Conservation (phyloP, 2,329 filamentous ascomycete genomes). For the Calonectria montana region DNA sequence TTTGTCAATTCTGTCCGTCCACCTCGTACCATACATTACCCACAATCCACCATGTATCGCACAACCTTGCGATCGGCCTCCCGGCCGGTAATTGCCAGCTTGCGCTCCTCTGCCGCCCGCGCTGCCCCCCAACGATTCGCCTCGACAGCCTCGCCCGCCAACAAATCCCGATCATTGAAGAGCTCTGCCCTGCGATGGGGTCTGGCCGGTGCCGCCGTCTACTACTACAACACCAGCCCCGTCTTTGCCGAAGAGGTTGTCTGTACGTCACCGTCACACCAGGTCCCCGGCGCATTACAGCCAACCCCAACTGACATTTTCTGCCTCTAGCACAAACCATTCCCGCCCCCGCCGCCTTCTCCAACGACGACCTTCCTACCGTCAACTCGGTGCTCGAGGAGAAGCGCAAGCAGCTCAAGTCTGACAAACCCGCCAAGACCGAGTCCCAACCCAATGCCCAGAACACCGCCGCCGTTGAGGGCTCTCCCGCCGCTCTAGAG, state of each 20-base stretch:
- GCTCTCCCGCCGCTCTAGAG: constrained; percentile 70
- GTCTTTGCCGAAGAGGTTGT: constrained; percentile 86
- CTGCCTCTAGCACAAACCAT: constrained; percentile 41
- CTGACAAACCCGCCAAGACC: constrained; percentile 39
- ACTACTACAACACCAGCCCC: constrained; percentile 93
- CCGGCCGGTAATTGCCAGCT: constrained; percentile 54
- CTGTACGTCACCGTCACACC: constrained; percentile 67
- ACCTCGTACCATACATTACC: neutral
- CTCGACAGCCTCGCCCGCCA: constrained; percentile 64
- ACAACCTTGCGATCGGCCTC: constrained; percentile 61
- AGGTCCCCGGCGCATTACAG: neutral
- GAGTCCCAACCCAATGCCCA: constrained; percentile 44
- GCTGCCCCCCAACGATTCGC: constrained; percentile 61
- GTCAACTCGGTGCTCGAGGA: constrained; percentile 75
- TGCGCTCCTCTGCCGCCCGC: constrained; percentile 54
- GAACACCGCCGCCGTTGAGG: constrained; percentile 39
- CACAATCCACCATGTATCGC: constrained; percentile 60
- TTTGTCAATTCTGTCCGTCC: neutral
- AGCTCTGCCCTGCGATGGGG: constrained; percentile 79
- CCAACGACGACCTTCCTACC: constrained; percentile 69
- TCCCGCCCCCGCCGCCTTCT: constrained; percentile 62
- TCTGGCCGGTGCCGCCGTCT: constrained; percentile 80
- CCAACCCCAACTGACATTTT: constrained; percentile 21
- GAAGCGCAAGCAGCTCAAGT: constrained; percentile 64
- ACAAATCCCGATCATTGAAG: constrained; percentile 85